Base-by-base conservation (phyloP, 441 rosid species). In the Euphorbia celastroides region DNA sequence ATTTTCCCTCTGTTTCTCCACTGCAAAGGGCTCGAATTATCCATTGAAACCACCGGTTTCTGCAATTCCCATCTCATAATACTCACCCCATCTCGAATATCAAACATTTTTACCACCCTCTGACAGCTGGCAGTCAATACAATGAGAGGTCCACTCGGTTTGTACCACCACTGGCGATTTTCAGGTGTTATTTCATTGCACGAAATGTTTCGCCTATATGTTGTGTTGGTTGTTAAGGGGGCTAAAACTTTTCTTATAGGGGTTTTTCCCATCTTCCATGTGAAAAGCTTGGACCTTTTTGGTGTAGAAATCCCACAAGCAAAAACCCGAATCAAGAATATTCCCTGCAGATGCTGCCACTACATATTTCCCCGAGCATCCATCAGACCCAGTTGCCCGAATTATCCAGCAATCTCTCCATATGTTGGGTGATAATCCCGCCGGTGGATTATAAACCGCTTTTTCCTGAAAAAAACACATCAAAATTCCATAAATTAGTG, bases 401-500 rank as follows among this genome's bases (percentile, higher is more conserved):
- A 95, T 81, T 46, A 95, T 75, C 99, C 99, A 95, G 79, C 99
- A 94, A 75, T 94, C 99, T 75, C 95, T 84, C 99, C 99, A 92
- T 12, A 80, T 78, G 67, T 82, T 81, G 67, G 82, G 87, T 38
- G 90, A 84, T 65, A 88, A 71, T 41, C 72, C 89, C 58, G 62
- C 70, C 42, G 93, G 90, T 62, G 98, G 90, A 74, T 79, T 78
- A 82, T 92, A 95, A 59, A 83, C 86, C 4, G 93, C 74, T 80
- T 94, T 94, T 79, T 82, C 97, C 99, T 94, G 85, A 66, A 80
- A 67, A n/a, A n/a, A n/a, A n/a, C n/a, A n/a, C n/a, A n/a, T n/a
- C n/a, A n/a, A n/a, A n/a, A n/a, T n/a, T n/a, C n/a, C n/a, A n/a
- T n/a, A n/a, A n/a, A n/a, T n/a, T n/a, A n/a, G n/a, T n/a, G n/a